A percentile compares a stretch with the other conserved stretches of the same genome.
Evolutionary conservation across 2,329 filamentous ascomycete species (phyloP).

Genomic region (Hypoxylon sp.): DNA sequence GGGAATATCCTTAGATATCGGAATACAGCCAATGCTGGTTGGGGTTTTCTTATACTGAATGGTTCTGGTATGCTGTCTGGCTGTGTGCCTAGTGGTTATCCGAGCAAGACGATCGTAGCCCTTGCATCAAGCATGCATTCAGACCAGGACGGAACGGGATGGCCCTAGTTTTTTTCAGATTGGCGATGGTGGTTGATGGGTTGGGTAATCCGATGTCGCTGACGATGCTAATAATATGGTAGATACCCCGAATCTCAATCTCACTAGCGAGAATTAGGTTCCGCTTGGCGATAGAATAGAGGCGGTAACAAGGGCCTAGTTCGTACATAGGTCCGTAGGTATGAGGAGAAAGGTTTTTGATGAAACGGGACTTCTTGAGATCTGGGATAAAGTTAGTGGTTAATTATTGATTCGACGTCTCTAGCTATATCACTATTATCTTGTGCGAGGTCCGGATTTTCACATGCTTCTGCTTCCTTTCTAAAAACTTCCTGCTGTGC

Average conservation of each 20-base stretch:
- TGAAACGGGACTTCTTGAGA: too few relatives aligned
- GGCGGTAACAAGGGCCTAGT: slow-evolving; percentile 1
- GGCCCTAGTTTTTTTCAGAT: slow-evolving; percentile 39
- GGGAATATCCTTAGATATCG: slow-evolving; percentile 20
- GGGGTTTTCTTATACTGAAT: slow-evolving; percentile 4
- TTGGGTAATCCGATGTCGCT: slow-evolving; percentile 46
- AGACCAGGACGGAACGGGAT: slow-evolving; percentile 40
- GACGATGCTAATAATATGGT: slow-evolving; percentile 22
- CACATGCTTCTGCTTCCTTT: slow-evolving; percentile 35
- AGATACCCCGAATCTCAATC: slow-evolving; percentile 28
- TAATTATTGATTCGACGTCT: slow-evolving; percentile 8
- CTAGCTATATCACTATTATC: slow-evolving; percentile 20
- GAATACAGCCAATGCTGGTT: slow-evolving; percentile 4
- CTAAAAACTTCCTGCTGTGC: slow-evolving; percentile 14
- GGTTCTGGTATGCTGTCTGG: slow-evolving; percentile 15
- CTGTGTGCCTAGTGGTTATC: slow-evolving; percentile 34
- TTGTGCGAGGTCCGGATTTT: slow-evolving; percentile 30
- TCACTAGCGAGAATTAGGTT: slow-evolving; percentile 28
- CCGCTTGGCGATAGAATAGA: slow-evolving; percentile 26
- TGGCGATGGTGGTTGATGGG: slow-evolving; percentile 37
- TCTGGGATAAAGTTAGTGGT: neutral
- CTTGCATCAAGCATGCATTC: slow-evolving; percentile 39
- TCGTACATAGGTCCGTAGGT: slow-evolving; percentile 6
- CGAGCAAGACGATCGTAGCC: slow-evolving; percentile 33
- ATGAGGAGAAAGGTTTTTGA: neutral